phyloP scores from a whole-genome alignment of 768 basidiomycete genomes.

The Phanerochaete sordida region DNA sequence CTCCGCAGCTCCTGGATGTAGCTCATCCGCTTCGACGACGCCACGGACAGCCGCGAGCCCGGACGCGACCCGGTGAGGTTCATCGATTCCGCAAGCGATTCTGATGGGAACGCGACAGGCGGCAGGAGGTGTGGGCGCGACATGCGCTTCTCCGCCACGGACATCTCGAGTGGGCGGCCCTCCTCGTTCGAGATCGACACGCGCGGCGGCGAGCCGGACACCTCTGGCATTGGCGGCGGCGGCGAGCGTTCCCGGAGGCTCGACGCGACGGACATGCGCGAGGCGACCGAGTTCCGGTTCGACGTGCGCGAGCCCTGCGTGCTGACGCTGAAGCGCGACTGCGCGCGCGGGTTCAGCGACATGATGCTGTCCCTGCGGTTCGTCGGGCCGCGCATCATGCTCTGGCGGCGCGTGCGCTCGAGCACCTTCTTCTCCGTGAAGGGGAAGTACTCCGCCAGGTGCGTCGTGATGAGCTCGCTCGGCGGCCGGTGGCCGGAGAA shows the following conservation, averaged over 20 bases:
- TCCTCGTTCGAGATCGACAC: slow-evolving; percentile 53
- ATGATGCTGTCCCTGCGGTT: slow-evolving; percentile 46
- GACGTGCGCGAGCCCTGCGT: slow-evolving; percentile 44
- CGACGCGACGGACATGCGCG: slow-evolving; percentile 18
- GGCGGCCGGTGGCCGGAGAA: slow-evolving; percentile 99
- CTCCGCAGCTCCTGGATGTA: slow-evolving; percentile 79
- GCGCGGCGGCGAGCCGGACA: slow-evolving; percentile 23
- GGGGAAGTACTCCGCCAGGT: slow-evolving; percentile 95
- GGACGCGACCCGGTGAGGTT: slow-evolving; percentile 44
- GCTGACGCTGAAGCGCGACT: slow-evolving; percentile 63
- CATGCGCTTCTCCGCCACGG: slow-evolving; percentile 27
- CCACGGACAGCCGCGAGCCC: slow-evolving; percentile 44
- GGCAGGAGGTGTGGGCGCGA: slow-evolving; percentile 62
- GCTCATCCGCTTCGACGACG: slow-evolving; percentile 62
- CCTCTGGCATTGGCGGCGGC: not conserved
- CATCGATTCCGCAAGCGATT: slow-evolving; percentile 79
- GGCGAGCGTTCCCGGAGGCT: not conserved
- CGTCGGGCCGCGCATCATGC: slow-evolving; percentile 64
- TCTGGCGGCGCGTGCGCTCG: slow-evolving; percentile 83
- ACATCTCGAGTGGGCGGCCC: slow-evolving; percentile 61
- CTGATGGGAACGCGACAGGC: slow-evolving; percentile 73
- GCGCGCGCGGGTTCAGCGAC: slow-evolving; percentile 37
- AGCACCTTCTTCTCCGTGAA: slow-evolving; percentile 88
- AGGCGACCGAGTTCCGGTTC: slow-evolving; percentile 43
- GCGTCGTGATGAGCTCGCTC: slow-evolving; percentile 93